Evolutionary conservation across 345 rosid genomes (phyloP).

Genomic region (Rhodamnia rubescens): DNA sequence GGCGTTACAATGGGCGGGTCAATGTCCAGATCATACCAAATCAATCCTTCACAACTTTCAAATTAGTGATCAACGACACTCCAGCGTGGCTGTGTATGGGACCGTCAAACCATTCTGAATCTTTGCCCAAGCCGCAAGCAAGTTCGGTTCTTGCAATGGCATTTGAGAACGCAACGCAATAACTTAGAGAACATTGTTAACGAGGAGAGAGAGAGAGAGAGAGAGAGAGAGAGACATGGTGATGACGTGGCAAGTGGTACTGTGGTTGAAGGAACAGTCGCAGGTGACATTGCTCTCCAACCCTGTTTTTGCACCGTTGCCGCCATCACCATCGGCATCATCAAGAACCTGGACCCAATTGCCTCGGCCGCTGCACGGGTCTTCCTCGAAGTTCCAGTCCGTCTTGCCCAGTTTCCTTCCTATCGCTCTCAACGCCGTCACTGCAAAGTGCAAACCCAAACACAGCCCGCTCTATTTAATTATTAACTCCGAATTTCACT

Average conservation of each 20-base stretch:
- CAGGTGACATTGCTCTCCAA: conserved; percentile 51
- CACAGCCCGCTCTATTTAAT: not conserved
- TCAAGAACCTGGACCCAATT: conserved; percentile 24
- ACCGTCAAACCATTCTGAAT: not conserved
- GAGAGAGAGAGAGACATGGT: conserved; percentile 32
- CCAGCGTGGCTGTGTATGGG: not conserved
- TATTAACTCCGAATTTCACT: not conserved
- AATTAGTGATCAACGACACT: not conserved
- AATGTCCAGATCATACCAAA: not conserved
- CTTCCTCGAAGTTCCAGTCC: conserved; percentile 61
- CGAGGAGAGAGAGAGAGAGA: not conserved
- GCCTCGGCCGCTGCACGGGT: conserved; percentile 71
- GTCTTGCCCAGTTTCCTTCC: conserved; percentile 53
- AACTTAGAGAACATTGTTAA: not conserved
- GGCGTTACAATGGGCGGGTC: not conserved
- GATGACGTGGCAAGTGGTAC: conserved; percentile 54
- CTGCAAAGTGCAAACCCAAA: conserved; percentile 16
- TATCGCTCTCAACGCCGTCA: conserved; percentile 52
- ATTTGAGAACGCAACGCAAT: not conserved
- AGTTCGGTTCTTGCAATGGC: not conserved
- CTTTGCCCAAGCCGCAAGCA: not conserved
- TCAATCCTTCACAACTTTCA: not conserved
- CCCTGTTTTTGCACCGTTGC: conserved; percentile 14
- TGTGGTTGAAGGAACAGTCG: conserved; percentile 29
- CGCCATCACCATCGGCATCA: not conserved